Evolutionary conservation across 495 filamentous ascomycete genomes (phyloP).

Genomic region (Immersiella caudata): DNA sequence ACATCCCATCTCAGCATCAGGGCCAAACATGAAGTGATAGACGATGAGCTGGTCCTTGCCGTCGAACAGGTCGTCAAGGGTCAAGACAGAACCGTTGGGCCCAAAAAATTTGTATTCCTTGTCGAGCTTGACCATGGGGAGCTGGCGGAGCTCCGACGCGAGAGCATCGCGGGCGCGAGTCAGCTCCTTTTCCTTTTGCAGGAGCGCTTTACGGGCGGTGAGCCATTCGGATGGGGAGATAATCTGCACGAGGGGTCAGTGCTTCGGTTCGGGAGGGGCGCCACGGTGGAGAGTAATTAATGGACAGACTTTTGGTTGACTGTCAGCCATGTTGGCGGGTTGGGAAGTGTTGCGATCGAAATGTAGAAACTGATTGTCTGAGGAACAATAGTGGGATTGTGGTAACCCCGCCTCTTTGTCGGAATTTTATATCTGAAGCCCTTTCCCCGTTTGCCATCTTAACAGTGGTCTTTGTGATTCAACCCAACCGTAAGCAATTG

Average conservation of each 20-base stretch:
- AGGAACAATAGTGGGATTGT: no score
- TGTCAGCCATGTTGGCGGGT: no score
- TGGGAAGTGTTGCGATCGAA: no score
- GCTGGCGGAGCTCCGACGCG: constrained; percentile 35
- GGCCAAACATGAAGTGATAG: constrained; percentile 53
- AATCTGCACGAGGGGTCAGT: constrained; percentile 23
- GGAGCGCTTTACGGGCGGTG: constrained; percentile 43
- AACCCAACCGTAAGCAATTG: no score
- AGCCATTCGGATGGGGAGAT: constrained; percentile 43
- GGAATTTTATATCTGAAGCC: no score
- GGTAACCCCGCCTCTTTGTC: background rate
- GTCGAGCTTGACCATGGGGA: constrained; percentile 46
- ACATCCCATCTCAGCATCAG: constrained; percentile 39
- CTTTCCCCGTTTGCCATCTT: no score
- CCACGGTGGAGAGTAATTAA: no score
- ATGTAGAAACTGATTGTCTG: no score
- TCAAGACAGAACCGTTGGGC: constrained; percentile 32
- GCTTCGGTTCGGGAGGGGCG: no score
- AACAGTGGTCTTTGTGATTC: no score
- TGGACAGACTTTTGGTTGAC: no score
- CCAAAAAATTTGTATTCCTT: constrained; percentile 44
- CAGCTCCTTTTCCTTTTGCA: constrained; percentile 46
- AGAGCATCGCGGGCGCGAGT: constrained; percentile 37
- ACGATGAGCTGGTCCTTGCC: constrained; percentile 48
- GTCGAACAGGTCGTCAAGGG: constrained; percentile 44